Evolutionary conservation across 202 grass and related monocot genomes (phyloP).

Genomic region (Cymbopogon flexuosus): DNA sequence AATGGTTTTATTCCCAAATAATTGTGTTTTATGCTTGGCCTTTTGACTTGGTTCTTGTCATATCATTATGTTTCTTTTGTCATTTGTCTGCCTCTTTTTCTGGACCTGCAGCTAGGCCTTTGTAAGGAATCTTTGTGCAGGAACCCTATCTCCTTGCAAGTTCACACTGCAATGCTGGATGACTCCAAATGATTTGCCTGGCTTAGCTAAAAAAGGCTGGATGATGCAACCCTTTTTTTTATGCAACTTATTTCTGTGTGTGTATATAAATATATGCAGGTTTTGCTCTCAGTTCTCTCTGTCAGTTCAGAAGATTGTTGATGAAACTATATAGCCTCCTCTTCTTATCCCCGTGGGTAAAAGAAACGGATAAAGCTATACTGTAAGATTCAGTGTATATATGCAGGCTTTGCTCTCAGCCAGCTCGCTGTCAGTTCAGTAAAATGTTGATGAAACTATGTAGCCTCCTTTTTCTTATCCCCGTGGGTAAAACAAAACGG

Average conservation of each 20-base stretch:
- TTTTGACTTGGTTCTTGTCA: constrained; percentile 39
- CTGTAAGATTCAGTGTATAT: background rate
- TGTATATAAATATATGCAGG: too few relatives aligned
- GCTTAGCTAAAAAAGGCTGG: background rate
- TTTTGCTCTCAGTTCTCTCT: too few relatives aligned
- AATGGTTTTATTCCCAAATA: constrained; percentile 47
- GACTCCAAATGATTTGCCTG: background rate
- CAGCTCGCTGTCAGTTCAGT: background rate
- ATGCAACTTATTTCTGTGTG: too few relatives aligned
- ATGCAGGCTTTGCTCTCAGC: background rate
- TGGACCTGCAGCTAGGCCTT: constrained; percentile 5
- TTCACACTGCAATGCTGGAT: constrained; percentile 28
- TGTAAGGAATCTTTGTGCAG: constrained; percentile 34
- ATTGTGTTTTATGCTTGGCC: constrained; percentile 29
- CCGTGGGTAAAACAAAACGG: background rate
- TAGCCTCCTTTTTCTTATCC: background rate
- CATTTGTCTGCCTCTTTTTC: constrained; percentile 10
- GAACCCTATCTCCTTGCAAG: background rate
- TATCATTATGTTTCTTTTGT: constrained; percentile 19
- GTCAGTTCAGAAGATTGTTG: background rate
- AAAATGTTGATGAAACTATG: background rate
- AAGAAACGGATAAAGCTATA: too few relatives aligned
- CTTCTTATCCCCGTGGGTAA: too few relatives aligned
- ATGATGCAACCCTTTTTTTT: background rate
- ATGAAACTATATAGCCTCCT: background rate